phyloP scores from a whole-genome alignment of 1,284 basidiomycete genomes.

The Ceratobasidium sp. region DNA sequence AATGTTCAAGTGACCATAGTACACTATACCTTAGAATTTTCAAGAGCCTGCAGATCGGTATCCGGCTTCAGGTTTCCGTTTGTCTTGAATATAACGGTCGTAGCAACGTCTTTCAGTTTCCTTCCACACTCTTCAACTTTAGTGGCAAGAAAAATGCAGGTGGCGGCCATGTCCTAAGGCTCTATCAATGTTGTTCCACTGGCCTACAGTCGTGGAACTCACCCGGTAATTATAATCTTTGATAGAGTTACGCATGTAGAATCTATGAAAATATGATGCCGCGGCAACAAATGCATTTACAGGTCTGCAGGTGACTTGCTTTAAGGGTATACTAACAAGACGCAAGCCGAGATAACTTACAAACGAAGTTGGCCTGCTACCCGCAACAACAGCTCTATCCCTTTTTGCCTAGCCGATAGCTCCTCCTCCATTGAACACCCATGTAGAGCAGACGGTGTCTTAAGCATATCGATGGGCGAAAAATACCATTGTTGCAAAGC shows the following conservation, averaged over 20 bases:
- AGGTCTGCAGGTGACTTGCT: conserved; percentile 64
- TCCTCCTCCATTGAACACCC: conserved; percentile 40
- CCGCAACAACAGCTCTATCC: conserved; percentile 38
- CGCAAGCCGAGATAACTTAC: conserved; percentile 23
- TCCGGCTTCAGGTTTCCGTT: conserved; percentile 49
- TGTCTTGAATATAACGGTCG: conserved; percentile 80
- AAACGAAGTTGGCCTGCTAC: conserved; percentile 42
- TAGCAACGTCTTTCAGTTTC: conserved; percentile 87
- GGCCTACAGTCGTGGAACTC: conserved; percentile 49
- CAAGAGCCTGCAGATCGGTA: conserved; percentile 46
- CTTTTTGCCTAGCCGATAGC: conserved; percentile 42
- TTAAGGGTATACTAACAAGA: background rate
- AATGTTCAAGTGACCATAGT: background rate
- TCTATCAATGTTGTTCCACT: conserved; percentile 46
- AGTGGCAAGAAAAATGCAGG: conserved; percentile 91
- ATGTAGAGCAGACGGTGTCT: conserved; percentile 37
- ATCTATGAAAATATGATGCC: conserved; percentile 92
- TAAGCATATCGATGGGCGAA: conserved; percentile 43
- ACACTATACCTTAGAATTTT: conserved; percentile 70
- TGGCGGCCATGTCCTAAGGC: conserved; percentile 85
- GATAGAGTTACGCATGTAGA: conserved; percentile 94
- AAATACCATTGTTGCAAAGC: conserved; percentile 44
- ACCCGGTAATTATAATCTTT: conserved; percentile 71
- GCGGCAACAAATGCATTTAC: conserved; percentile 85
- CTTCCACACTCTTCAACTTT: conserved; percentile 92